Conservation (phyloP, 768 basidiomycete genomes). For the Cystoderma amianthinum region DNA sequence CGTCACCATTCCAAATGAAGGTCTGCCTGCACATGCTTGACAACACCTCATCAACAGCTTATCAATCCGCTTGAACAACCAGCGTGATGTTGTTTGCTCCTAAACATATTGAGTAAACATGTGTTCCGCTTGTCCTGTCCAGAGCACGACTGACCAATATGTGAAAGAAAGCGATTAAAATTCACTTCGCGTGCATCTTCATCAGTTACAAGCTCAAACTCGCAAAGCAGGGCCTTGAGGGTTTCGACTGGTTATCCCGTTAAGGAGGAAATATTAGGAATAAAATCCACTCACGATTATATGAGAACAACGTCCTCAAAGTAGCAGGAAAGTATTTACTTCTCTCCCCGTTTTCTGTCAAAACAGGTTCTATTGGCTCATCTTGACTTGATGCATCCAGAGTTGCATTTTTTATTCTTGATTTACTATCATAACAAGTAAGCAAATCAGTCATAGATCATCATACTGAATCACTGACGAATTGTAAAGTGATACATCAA, state of each 20-base stretch:
- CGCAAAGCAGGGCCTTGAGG: not conserved
- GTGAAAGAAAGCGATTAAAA: conserved; percentile 47
- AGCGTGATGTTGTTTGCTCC: not conserved
- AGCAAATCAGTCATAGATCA: not conserved
- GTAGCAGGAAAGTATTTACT: conserved; percentile 44
- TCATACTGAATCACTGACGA: conserved; percentile 35
- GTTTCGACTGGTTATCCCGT: conserved; percentile 2
- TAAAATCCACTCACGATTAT: conserved; percentile 35
- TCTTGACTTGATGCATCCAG: conserved; percentile 31
- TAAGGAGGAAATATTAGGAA: not conserved
- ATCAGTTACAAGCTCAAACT: not conserved
- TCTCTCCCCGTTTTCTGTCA: conserved; percentile 39
- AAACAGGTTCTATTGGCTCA: conserved; percentile 37
- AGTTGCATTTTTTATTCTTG: conserved; percentile 40
- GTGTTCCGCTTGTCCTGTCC: not conserved
- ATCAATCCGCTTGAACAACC: no score
- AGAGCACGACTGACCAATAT: conserved; percentile 40
- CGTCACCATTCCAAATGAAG: not conserved
- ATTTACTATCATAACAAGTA: conserved; percentile 30
- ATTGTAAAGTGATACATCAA: conserved; percentile 39
- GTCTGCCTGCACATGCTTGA: no score
- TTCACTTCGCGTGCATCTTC: conserved; percentile 23
- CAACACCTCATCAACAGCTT: no score
- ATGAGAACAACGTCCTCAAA: conserved; percentile 41
- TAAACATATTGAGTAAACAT: not conserved